Conservation (phyloP, 108 stramenopile species). For the Pseudonitzschia pungens region DNA sequence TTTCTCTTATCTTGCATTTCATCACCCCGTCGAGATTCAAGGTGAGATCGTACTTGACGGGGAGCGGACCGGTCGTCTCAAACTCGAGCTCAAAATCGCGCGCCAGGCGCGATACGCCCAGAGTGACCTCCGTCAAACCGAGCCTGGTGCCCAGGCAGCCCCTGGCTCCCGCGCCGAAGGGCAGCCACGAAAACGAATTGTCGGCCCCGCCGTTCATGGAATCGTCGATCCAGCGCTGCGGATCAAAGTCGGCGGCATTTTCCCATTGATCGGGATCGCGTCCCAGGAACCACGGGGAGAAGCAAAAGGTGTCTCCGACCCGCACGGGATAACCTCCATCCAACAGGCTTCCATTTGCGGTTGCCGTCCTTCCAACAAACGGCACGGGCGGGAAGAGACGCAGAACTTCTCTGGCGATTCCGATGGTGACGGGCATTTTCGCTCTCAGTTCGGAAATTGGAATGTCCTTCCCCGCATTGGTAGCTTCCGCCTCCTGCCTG, state of each 20-base stretch:
- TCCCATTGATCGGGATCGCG: conserved; percentile 22
- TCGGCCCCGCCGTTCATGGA: conserved; percentile 13
- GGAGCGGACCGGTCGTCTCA: conserved; percentile 13
- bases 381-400: conserved; percentile 28
- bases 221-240: conserved; percentile 30
- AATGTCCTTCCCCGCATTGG: conserved; percentile 1
- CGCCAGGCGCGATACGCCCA: conserved; percentile 15
- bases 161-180: conserved; percentile 29
- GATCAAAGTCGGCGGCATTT: conserved; percentile 11
- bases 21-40: conserved; percentile 23
- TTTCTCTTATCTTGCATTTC: conserved; percentile 7
- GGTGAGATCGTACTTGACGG: conserved; percentile 27
- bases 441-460: not conserved
- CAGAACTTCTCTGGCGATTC: conserved; percentile 24
- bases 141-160: conserved; percentile 30
- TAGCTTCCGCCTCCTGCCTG: conserved; percentile 1
- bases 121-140: conserved; percentile 22
- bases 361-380: conserved; percentile 23
- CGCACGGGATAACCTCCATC: conserved; percentile 1
- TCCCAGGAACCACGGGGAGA: conserved; percentile 21
- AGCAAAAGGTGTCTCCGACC: conserved; percentile 24
- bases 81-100: conserved; percentile 22
- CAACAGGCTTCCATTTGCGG: not conserved
- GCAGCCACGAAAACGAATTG: conserved; percentile 20
- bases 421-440: conserved; percentile 2